phyloP scores from a whole-genome alignment of 179 eudicot species.

The Corrigiola litoralis region DNA sequence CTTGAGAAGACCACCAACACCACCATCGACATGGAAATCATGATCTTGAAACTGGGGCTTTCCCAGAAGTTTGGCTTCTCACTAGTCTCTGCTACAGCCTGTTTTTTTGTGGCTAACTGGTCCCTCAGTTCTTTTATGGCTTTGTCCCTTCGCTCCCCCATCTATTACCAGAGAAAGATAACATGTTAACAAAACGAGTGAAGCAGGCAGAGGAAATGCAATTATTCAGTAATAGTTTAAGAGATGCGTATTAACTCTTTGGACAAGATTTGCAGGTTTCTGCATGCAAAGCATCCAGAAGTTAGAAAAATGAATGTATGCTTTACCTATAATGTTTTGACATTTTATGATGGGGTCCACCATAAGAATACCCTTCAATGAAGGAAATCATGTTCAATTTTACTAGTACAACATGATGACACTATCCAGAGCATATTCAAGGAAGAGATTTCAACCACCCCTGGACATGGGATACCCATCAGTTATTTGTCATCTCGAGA shows the following conservation, averaged over 20 bases:
- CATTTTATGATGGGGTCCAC: too few species aligned
- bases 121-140: slow-evolving; percentile 79
- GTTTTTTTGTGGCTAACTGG: slow-evolving; percentile 55
- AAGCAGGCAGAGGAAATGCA: background rate
- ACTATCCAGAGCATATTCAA: too few species aligned
- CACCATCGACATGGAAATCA: slow-evolving; percentile 86
- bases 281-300: background rate
- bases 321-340: too few species aligned
- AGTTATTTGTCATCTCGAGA: too few species aligned
- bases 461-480: too few species aligned
- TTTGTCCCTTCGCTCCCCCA: slow-evolving; percentile 87
- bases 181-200: background rate
- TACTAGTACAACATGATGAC: too few species aligned
- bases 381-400: too few species aligned
- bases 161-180: slow-evolving; percentile 25
- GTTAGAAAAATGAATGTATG: too few species aligned
- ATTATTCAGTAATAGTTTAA: too few species aligned
- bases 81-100: slow-evolving; percentile 7
- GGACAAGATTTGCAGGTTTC: background rate
- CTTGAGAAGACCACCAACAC: slow-evolving; percentile 74
- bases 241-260: too few species aligned
- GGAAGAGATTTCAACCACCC: too few species aligned
- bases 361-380: background rate
- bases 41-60: slow-evolving; percentile 64
- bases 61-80: slow-evolving; percentile 78